phyloP scores from a whole-genome alignment of 2,329 filamentous ascomycete genomes.

The Aspergillus fumigatus region DNA sequence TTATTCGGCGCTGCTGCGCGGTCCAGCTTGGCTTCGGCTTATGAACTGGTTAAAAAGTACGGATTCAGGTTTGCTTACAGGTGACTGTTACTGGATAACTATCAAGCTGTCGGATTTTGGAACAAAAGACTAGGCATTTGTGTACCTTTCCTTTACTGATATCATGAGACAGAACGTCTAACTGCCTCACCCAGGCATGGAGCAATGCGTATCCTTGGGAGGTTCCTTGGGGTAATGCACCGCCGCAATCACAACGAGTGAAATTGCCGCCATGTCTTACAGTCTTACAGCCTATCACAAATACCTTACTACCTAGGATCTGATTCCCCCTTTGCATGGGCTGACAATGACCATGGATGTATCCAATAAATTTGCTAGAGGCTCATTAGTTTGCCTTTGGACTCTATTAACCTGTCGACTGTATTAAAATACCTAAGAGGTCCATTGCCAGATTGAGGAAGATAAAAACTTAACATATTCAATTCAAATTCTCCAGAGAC shows the following conservation, averaged over 20 bases:
- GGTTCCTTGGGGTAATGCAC: neutral
- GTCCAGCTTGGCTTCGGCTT: neutral
- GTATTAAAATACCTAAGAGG: neutral
- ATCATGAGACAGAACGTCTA: neutral
- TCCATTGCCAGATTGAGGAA: neutral
- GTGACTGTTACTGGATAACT: too few species aligned
- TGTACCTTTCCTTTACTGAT: too few species aligned
- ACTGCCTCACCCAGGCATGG: neutral
- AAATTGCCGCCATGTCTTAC: neutral
- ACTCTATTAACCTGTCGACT: neutral
- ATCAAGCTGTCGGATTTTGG: too few species aligned
- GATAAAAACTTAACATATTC: neutral
- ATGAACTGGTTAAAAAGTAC: neutral
- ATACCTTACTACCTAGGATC: neutral
- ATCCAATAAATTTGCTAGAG: neutral
- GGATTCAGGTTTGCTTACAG: neutral
- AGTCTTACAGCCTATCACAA: too few species aligned
- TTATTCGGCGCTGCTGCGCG: slow-evolving; percentile 3
- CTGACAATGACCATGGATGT: too few species aligned
- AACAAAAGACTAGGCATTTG: too few species aligned
- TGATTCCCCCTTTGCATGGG: too few species aligned
- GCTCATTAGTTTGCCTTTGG: neutral
- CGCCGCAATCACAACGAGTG: neutral
- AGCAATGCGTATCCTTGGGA: too few species aligned
- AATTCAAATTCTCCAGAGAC: neutral